phyloP scores from a whole-genome alignment of 306 rosid genomes.

The Dryas drummondii region DNA sequence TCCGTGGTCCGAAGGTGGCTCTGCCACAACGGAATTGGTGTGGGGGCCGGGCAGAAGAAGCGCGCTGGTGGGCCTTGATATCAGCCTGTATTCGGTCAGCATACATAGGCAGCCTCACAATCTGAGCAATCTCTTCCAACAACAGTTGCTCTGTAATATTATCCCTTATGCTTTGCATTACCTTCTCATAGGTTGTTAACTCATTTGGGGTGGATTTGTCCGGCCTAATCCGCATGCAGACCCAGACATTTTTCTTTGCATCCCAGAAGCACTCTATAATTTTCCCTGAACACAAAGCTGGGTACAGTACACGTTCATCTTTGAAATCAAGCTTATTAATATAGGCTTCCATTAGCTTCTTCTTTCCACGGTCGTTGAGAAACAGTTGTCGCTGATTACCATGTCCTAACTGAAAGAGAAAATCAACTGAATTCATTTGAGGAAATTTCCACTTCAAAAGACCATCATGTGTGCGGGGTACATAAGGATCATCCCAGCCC shows the following conservation, averaged over 20 bases:
- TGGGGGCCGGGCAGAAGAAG: constrained; percentile 9
- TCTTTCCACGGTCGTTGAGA: constrained; percentile 83
- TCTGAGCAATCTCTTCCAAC: constrained; percentile 73
- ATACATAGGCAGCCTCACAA: constrained; percentile 86
- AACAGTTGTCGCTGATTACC: constrained; percentile 58
- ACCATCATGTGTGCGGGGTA: constrained; percentile 94
- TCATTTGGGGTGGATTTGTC: constrained; percentile 89
- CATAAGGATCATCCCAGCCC: constrained; percentile 99
- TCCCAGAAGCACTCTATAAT: constrained; percentile 85
- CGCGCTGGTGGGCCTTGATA: constrained; percentile 49
- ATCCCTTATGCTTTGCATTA: constrained; percentile 83
- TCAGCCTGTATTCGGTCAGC: constrained; percentile 76
- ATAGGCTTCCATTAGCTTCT: constrained; percentile 70
- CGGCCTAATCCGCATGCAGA: constrained; percentile 61
- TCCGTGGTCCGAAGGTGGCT: too few relatives aligned
- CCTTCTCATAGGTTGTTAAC: constrained; percentile 74
- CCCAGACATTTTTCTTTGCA: constrained; percentile 58
- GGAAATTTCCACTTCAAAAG: constrained; percentile 94
- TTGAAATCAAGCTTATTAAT: constrained; percentile 52
- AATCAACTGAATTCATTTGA: constrained; percentile 82
- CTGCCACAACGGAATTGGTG: too few relatives aligned
- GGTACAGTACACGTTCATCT: constrained; percentile 78
- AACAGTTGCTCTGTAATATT: constrained; percentile 78
- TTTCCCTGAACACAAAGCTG: constrained; percentile 60
- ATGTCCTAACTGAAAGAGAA: constrained; percentile 66